phyloP scores from a whole-genome alignment of 129 eudicot genomes.

The Arctium lappa region DNA sequence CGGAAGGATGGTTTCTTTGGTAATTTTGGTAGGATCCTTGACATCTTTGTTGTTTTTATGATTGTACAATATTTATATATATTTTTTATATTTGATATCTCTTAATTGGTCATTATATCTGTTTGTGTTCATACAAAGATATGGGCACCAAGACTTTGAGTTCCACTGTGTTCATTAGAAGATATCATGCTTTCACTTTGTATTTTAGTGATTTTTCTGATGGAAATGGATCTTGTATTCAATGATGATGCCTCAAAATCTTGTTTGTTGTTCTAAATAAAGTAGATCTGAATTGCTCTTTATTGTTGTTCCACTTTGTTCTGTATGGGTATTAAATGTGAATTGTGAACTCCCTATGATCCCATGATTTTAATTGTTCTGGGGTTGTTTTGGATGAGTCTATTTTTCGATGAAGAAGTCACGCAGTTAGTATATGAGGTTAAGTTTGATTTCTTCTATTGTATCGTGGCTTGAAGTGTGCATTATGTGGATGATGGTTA shows the following conservation, averaged over 20 bases:
- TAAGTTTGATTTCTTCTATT: not conserved
- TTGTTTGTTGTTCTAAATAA: not conserved
- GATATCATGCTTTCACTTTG: not conserved
- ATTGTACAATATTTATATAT: too few relatives aligned
- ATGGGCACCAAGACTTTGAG: not conserved
- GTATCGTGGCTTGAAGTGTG: not conserved
- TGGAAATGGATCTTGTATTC: not conserved
- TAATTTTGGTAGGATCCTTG: not conserved
- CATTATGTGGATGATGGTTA: not conserved
- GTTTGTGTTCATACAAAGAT: too few relatives aligned
- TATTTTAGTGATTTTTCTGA: not conserved
- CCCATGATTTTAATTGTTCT: too few relatives aligned
- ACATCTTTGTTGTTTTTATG: not conserved
- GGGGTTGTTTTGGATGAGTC: too few relatives aligned
- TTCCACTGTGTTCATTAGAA: too few relatives aligned
- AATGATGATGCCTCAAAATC: not conserved
- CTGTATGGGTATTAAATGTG: too few relatives aligned
- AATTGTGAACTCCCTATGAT: too few relatives aligned
- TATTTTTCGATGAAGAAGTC: too few relatives aligned
- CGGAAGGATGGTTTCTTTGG: not conserved
- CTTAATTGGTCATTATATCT: not conserved
- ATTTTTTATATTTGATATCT: not conserved
- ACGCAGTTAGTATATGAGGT: not conserved
- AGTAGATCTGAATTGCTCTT: not conserved
- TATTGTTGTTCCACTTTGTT: too few relatives aligned